Conservation (phyloP, 148 eudicot genomes). For the Diospyros lotus region DNA sequence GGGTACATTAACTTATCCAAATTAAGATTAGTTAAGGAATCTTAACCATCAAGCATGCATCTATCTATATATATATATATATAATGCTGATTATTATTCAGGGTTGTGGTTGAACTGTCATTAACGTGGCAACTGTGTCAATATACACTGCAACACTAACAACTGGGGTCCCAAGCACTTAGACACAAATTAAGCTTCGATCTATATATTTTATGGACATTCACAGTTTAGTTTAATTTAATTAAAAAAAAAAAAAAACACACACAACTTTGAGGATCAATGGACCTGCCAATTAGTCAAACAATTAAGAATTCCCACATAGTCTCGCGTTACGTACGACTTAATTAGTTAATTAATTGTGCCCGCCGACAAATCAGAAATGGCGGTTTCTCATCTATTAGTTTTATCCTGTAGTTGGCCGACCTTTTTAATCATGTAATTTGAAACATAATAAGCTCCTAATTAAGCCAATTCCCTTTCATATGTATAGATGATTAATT, state of each 20-base stretch:
- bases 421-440: slow-evolving; percentile 23
- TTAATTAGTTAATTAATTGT: background rate
- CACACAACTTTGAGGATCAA: background rate
- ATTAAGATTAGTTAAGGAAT: background rate
- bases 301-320: background rate
- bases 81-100: background rate
- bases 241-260: background rate
- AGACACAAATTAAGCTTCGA: background rate
- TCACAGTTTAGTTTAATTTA: too few relatives aligned
- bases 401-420: slow-evolving; percentile 20
- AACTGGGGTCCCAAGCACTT: slow-evolving; percentile 10
- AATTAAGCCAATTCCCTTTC: slow-evolving; percentile 1
- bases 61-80: too few relatives aligned
- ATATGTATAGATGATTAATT: background rate
- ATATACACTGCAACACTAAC: slow-evolving; percentile 1
- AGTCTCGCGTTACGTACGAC: background rate
- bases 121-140: slow-evolving; percentile 2
- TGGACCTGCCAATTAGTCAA: slow-evolving; percentile 7
- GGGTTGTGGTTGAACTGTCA: slow-evolving; percentile 11
- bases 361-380: slow-evolving; percentile 22
- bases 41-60: background rate
- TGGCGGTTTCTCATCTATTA: slow-evolving; percentile 24
- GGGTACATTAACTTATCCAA: background rate
- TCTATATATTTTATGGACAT: background rate
- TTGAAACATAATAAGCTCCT: slow-evolving; percentile 24